phyloP scores from a whole-genome alignment of 2,329 filamentous ascomycete genomes.

The Byssochlamys sp. region DNA sequence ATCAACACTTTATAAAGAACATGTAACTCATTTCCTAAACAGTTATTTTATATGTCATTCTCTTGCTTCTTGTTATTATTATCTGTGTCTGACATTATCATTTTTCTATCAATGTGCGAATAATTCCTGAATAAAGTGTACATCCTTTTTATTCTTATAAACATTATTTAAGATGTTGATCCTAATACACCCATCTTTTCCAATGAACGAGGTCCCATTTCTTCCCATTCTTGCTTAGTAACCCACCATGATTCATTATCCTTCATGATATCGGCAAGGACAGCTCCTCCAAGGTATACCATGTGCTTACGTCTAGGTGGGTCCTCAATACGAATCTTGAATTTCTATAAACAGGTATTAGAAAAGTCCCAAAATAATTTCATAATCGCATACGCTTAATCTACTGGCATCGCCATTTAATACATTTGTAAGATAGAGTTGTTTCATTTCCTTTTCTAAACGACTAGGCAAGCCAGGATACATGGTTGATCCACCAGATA shows the following conservation, averaged over 20 bases:
- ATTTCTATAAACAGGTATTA: conserved; percentile 53
- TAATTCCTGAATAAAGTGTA: too few species aligned
- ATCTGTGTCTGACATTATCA: too few species aligned
- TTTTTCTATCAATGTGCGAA: too few species aligned
- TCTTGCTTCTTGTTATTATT: too few species aligned
- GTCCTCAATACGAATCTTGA: conserved; percentile 98
- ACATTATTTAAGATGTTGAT: conserved; percentile 13
- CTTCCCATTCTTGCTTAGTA: conserved; percentile 90
- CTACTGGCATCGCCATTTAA: conserved; percentile 85
- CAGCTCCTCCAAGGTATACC: conserved; percentile 94
- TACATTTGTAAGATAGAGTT: conserved; percentile 90
- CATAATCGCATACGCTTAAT: conserved; percentile 51
- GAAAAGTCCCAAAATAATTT: not conserved
- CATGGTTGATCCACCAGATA: conserved; percentile 97
- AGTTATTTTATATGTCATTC: too few species aligned
- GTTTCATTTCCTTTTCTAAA: conserved; percentile 96
- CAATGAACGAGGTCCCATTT: conserved; percentile 72
- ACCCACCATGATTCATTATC: conserved; percentile 99
- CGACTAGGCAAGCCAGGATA: conserved; percentile 90
- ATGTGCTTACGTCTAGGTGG: conserved; percentile 92
- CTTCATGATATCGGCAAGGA: conserved; percentile 78
- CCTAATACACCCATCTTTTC: conserved; percentile 89
- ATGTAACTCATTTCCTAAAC: too few species aligned
- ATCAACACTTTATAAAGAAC: too few species aligned
- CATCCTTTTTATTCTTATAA: too few species aligned